phyloP scores from a whole-genome alignment of 495 filamentous ascomycete species.

The Penicillium malachiteum region DNA sequence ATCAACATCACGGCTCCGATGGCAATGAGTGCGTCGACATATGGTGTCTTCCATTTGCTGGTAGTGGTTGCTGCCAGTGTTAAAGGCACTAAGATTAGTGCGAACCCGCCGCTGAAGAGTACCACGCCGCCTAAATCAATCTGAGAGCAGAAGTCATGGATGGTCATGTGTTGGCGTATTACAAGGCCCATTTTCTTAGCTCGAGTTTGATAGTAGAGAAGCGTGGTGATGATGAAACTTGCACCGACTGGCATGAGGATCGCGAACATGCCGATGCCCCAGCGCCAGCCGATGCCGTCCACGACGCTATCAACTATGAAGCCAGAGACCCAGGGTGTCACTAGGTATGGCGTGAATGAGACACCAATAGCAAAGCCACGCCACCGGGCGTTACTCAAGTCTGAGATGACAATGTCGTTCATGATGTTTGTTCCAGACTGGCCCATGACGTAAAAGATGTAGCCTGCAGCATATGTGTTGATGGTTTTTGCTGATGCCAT shows the following conservation, averaged over 20 bases:
- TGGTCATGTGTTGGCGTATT: slow-evolving; percentile 26
- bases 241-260: slow-evolving; percentile 50
- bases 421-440: slow-evolving; percentile 47
- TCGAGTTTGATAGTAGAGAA: slow-evolving; percentile 41
- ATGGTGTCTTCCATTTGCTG: slow-evolving; percentile 42
- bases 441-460: slow-evolving; percentile 45
- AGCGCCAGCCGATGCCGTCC: slow-evolving; percentile 48
- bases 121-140: slow-evolving; percentile 45
- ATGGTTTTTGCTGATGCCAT: slow-evolving; percentile 45
- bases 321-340: slow-evolving; percentile 45
- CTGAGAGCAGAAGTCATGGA: slow-evolving; percentile 45
- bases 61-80: slow-evolving; percentile 39
- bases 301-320: slow-evolving; percentile 47
- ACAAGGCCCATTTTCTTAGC: slow-evolving; percentile 36
- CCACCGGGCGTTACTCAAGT: slow-evolving; percentile 47
- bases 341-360: slow-evolving; percentile 46
- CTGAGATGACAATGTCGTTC: slow-evolving; percentile 47
- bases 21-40: slow-evolving; percentile 42
- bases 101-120: slow-evolving; percentile 39
- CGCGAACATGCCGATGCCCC: slow-evolving; percentile 52
- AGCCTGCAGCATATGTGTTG: slow-evolving; percentile 44
- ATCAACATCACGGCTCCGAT: slow-evolving; percentile 35
- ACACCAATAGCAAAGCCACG: slow-evolving; percentile 45
- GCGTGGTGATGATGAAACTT: slow-evolving; percentile 45
- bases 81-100: slow-evolving; percentile 38